Base-by-base conservation (phyloP, 768 basidiomycete species). In the Phylloporus sp. region DNA sequence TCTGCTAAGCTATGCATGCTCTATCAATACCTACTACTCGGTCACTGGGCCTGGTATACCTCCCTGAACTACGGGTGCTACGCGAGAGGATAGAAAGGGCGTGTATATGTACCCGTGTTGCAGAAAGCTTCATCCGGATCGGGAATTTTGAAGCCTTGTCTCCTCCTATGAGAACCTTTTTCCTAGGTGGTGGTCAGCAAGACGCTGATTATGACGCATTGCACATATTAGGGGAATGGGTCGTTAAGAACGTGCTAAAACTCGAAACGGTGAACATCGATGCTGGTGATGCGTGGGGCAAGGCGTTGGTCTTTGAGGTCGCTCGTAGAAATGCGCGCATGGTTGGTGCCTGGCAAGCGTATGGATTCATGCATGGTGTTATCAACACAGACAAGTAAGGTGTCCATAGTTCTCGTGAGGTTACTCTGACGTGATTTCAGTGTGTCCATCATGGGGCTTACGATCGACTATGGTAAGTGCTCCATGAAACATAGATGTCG, bases 261-360 rank as follows among this genome's bases (percentile, higher is more conserved):
- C 62, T 80, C 32, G 47, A 66, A 24, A 42, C 36, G 24, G 59
- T 80, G 53, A 72, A 75, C 62, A 63, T 74, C 24, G 57, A 65
- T 16, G 61, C 63, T n/a, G 78, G 76, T 2, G 73, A 79, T 24
- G 73, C 81, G 5, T 94, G 90, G 91, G 89, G 81, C 5, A 75
- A 75, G 63, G 74, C 79, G 40, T 67, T 97, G 40, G 77, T 95
- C 2, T 70, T 85, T 57, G 93, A 97, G 59, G 84, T 83, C 0
- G 84, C 91, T 15, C 80, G 79, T 66, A 74, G 93, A 62, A 98
- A 97, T 64, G 95, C 90, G 39, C 75, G 74, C 64, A 98, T 95
- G 89, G 90, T 94, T 0, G 97, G 94, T 10, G 87, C 79, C 4
- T 98, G 97, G 97, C 95, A 98, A 70, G 91, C 82, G 7, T 89